These are phyloP conservation scores for Mycena belliarum DNA, from an alignment of 768 basidiomycete genomes.

Conservation along the genomic window DNA sequence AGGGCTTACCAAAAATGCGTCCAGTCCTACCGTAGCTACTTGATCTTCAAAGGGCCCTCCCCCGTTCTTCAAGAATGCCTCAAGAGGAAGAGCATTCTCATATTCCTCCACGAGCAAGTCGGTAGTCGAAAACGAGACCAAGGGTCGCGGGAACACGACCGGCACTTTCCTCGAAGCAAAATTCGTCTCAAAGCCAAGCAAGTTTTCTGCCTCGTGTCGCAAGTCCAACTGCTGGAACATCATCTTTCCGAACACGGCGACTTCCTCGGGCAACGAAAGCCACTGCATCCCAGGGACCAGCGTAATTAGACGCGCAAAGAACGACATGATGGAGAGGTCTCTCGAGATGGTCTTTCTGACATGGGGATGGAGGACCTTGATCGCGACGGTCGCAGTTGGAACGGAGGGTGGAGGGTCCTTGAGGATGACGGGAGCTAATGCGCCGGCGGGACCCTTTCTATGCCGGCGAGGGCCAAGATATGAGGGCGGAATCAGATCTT, in stretches of 20 bases:
- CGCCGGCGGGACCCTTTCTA: slow-evolving; percentile 46
- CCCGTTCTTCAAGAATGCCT: slow-evolving; percentile 83
- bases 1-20: slow-evolving; percentile 86
- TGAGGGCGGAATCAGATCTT: slow-evolving; percentile 81
- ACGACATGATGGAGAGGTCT: slow-evolving; percentile 92
- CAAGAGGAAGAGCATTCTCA: slow-evolving; percentile 88
- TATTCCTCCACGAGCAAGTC: slow-evolving; percentile 92
- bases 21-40: slow-evolving; percentile 89
- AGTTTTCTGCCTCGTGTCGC: slow-evolving; percentile 85
- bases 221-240: slow-evolving; percentile 95
- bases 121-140: slow-evolving; percentile 76
- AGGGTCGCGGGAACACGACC: slow-evolving; percentile 87
- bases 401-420: slow-evolving; percentile 69
- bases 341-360: slow-evolving; percentile 81
- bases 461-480: slow-evolving; percentile 77
- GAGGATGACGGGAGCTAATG: slow-evolving; percentile 54
- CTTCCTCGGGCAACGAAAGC: slow-evolving; percentile 95
- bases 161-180: slow-evolving; percentile 79
- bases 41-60: slow-evolving; percentile 90
- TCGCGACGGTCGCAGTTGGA: slow-evolving; percentile 86
- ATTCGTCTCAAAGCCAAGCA: slow-evolving; percentile 82
- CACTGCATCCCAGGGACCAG: slow-evolving; percentile 92
- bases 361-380: slow-evolving; percentile 93
- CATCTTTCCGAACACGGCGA: slow-evolving; percentile 91
- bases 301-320: slow-evolving; percentile 82